A percentile compares a stretch with the other conserved stretches of the same genome.
These are phyloP conservation scores for Amanita rubescens DNA, from an alignment of 768 basidiomycete genomes.

Conservation along the genomic window DNA sequence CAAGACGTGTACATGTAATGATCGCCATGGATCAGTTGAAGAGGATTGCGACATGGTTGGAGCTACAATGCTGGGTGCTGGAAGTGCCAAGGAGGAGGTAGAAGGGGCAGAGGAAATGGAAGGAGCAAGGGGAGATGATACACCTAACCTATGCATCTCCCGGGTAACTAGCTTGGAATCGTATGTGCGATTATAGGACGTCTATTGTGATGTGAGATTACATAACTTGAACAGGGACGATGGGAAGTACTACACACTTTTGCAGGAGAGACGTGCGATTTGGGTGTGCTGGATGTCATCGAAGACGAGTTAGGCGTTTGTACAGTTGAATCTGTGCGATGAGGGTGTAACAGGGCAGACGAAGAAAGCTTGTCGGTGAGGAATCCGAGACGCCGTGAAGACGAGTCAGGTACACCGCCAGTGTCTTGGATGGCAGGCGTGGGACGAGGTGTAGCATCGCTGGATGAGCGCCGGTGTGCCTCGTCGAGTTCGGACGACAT, in stretches of 20 bases:
- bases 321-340: constrained; percentile 31
- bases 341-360: constrained; percentile 22
- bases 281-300: constrained; percentile 28
- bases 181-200: constrained; percentile 64
- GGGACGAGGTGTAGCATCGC: constrained; percentile 44
- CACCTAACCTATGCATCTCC: constrained; percentile 81
- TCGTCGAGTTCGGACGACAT: constrained; percentile 27
- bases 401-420: constrained; percentile 7
- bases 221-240: constrained; percentile 9
- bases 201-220: constrained; percentile 20
- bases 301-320: constrained; percentile 20
- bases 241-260: constrained; percentile 30
- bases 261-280: constrained; percentile 44
- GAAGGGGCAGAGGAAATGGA: constrained; percentile 44
- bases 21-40: constrained; percentile 70
- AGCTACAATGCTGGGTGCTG: constrained; percentile 31
- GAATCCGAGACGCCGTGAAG: constrained; percentile 27
- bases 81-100: constrained; percentile 37
- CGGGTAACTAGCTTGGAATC: constrained; percentile 74
- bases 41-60: constrained; percentile 33
- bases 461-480: constrained; percentile 34
- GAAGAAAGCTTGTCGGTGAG: constrained; percentile 38
- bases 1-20: constrained; percentile 79
- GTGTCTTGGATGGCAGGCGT: constrained; percentile 30
- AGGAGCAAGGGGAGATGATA: constrained; percentile 44